Base-by-base conservation (phyloP, 768 basidiomycete species). In the Cystobasidium ongulense region DNA sequence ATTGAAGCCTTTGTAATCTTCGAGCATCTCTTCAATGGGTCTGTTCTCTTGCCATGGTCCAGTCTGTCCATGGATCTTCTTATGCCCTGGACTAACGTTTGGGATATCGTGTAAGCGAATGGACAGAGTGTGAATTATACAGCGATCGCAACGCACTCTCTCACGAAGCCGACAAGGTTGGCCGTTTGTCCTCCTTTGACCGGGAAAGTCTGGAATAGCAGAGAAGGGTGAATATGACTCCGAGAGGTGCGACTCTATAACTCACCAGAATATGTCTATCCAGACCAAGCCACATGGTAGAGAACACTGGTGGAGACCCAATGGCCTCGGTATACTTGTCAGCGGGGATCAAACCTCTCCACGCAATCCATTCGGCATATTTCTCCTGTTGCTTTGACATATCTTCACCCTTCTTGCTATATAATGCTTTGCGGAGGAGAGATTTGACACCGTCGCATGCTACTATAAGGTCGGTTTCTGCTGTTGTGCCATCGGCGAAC, bases 291-390 rank as follows among this genome's bases (percentile, higher is more conserved):
- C 73, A 75, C 74, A 74, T 68, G 13, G 65, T 46, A 0, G 33
- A 25, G 35, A 23, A 54, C 2, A 33, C 62, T 13, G 43, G 29
- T 0, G 29, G 67, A 21, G 54, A 65, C 0, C 75, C 76, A 17
- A 75, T 65, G 7, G 62, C 62, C 0, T 54, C 43, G 17, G 65
- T 38, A 54, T 62, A 78, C 29, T 54, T 43, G 17, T 46, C 73
- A 23, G 33, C 31, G 3, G 61, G 46, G n/a, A 78, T 67, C 13
- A 78, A 7, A 0, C 57, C 77, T 13, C 77, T 53, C 74, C 75
- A 78, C 0, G 76, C 77, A 21, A 76, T 52, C 77, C 77, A 78
- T 33, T 76, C 63, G 0, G 67, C 36, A 59, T 78, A 78, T 8
- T 39, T 33, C 1, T 72, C 76, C 17, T 36, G 15, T 53, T 78